Evolutionary conservation across 305 asterid genomes (phyloP).

Genomic region (Andrographis paniculata): DNA sequence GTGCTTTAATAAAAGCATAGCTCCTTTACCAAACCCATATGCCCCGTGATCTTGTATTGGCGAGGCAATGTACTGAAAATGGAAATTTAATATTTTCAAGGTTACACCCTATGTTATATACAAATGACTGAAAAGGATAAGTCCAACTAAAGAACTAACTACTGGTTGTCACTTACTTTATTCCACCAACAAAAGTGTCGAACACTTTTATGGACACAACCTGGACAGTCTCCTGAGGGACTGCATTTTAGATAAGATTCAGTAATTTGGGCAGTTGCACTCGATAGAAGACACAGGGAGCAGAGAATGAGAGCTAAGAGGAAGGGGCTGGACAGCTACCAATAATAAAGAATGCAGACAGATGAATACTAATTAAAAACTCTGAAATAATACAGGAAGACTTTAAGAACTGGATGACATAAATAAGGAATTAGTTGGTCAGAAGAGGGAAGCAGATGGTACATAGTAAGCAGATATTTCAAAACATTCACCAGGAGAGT

Average conservation of each 20-base stretch:
- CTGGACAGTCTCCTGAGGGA: conserved; percentile 46
- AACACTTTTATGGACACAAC: conserved; percentile 66
- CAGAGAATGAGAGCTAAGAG: conserved; percentile 11
- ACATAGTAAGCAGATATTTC: not conserved
- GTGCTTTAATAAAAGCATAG: conserved; percentile 77
- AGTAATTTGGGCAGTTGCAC: conserved; percentile 9
- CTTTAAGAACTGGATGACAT: conserved; percentile 1
- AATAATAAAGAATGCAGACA: not conserved
- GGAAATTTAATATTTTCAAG: conserved; percentile 12
- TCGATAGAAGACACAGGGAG: conserved; percentile 3
- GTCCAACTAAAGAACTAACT: not conserved
- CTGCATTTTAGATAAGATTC: too few species aligned
- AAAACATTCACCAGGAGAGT: conserved; percentile 4
- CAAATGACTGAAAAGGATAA: conserved; percentile 10
- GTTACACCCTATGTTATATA: conserved; percentile 9
- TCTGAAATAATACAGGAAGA: not conserved
- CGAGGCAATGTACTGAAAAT: conserved; percentile 54
- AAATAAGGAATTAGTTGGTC: not conserved
- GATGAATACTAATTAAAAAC: conserved; percentile 6
- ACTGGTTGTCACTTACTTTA: conserved; percentile 44
- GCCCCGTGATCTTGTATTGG: conserved; percentile 67
- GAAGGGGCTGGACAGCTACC: too few species aligned
- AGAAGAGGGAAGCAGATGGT: not conserved
- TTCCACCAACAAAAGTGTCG: conserved; percentile 97
- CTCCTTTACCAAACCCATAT: conserved; percentile 40